phyloP scores from a whole-genome alignment of 2,329 filamentous ascomycete species.

The Xylariomycetidae sp. region DNA sequence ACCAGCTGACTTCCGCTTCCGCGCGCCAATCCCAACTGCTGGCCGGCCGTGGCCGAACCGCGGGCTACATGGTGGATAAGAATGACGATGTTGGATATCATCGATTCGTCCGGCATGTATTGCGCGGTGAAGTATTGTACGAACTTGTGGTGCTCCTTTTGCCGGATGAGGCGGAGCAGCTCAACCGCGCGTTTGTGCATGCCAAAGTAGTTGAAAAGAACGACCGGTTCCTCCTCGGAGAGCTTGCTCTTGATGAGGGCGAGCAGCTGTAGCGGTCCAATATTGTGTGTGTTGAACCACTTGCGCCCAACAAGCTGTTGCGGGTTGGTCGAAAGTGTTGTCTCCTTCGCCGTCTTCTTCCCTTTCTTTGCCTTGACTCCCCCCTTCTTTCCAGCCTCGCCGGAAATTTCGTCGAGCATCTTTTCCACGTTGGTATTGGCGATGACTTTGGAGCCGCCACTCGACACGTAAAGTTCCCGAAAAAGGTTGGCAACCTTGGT shows the following conservation, averaged over 20 bases:
- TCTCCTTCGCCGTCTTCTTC: slow-evolving; percentile 7
- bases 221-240: slow-evolving; percentile 22
- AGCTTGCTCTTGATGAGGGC: slow-evolving; percentile 18
- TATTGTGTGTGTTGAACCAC: slow-evolving; percentile 17
- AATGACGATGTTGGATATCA: slow-evolving; percentile 20
- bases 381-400: slow-evolving; percentile 8
- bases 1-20: not conserved
- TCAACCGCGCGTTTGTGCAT: slow-evolving; percentile 25
- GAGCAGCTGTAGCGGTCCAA: slow-evolving; percentile 21
- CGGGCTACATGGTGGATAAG: slow-evolving; percentile 20
- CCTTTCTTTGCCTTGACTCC: slow-evolving; percentile 8
- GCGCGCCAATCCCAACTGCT: slow-evolving; percentile 10
- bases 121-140: slow-evolving; percentile 20
- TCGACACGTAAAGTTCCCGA: slow-evolving; percentile 11
- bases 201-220: slow-evolving; percentile 26
- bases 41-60: slow-evolving; percentile 14
- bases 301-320: slow-evolving; percentile 6
- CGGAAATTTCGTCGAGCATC: slow-evolving; percentile 16
- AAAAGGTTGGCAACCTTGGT: slow-evolving; percentile 21
- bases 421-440: slow-evolving; percentile 7
- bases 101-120: slow-evolving; percentile 22
- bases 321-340: slow-evolving; percentile 4
- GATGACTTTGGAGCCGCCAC: slow-evolving; percentile 5
- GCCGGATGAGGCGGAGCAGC: slow-evolving; percentile 19
- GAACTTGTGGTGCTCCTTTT: slow-evolving; percentile 23